Evolutionary conservation across 78 protist species (phyloP).

Genomic region (Tieghemostelium lacteum): DNA sequence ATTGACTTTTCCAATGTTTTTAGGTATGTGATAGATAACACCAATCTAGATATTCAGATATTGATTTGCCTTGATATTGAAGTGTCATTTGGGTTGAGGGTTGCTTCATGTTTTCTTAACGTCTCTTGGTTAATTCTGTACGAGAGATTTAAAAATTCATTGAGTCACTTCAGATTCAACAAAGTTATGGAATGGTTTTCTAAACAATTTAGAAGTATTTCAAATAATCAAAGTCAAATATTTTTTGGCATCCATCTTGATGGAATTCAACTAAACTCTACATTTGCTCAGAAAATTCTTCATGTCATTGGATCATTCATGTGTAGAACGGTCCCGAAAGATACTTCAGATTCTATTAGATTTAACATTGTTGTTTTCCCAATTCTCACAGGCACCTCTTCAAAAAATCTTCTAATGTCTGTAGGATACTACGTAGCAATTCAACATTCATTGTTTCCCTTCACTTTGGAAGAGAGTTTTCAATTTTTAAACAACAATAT

Average conservation of each 20-base stretch:
- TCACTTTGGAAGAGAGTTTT: not conserved
- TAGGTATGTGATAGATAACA: not conserved
- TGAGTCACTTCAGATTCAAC: not conserved
- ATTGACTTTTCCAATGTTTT: not conserved
- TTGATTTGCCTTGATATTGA: too few relatives aligned
- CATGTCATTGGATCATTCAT: not conserved
- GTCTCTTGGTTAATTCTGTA: not conserved
- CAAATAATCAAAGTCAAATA: not conserved
- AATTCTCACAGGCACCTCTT: conserved; percentile 16
- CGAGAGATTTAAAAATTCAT: not conserved
- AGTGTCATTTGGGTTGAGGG: not conserved
- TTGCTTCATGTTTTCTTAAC: not conserved
- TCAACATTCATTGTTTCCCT: not conserved
- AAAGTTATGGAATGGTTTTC: not conserved
- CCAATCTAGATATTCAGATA: not conserved
- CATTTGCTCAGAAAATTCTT: not conserved
- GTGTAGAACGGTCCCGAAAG: not conserved
- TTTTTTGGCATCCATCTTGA: conserved; percentile 4
- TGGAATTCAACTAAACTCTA: not conserved
- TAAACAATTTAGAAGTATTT: not conserved
- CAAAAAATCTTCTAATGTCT: not conserved
- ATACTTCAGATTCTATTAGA: not conserved
- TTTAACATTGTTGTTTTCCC: conserved; percentile 2
- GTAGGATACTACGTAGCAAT: not conserved
- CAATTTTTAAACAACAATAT: not conserved